Base-by-base conservation (phyloP, 768 basidiomycete species). In the Megacollybia marginata region DNA sequence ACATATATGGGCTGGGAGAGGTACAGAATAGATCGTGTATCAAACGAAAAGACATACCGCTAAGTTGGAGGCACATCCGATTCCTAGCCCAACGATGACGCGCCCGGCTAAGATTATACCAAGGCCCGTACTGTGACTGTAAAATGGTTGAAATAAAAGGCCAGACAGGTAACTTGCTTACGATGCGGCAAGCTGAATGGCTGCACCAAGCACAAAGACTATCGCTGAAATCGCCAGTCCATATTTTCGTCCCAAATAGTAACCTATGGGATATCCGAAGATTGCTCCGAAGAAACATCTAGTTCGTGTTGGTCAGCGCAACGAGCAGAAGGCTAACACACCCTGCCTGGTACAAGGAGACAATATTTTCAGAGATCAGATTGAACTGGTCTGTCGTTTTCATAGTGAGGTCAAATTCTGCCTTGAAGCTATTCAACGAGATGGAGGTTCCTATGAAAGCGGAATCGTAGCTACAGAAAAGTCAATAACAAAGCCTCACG, bases 381-480 rank as follows among this genome's bases (percentile, higher is more conserved):
- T 67, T 62, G 43, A 69, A 56, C 35, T 69, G 55, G 0, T 52
- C 36, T 0, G 65, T 52, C 2, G 63, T 57, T 57, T 67, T 65
- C 4, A 53, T 60, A 31, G 57, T 58, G 18, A 73, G 63, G 1
- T 67, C 67, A 46, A 78, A 79, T 42, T 71, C 74, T 18, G 52
- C 46, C 54, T 75, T 69, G 66, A 78, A 78, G 28, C 68, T 69
- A 1, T 56, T 43, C 23, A 70, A 58, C 34, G 73, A 61, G 50
- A 75, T 65, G 0, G 74, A 70, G 0, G 70, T 72, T 9, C 75
- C 73, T 49, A 75, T 70, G 59, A 75, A 76, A 7, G 71, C 72
- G 8, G 66, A 66, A 54, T 73, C 72, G 56, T 73, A 69, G 35
- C 65, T 65, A 19, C 19, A 23, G 23, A 43, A 0, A 32, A 2